Base-by-base conservation (phyloP, 495 filamentous ascomycete genomes). In the Xylaria intraflava region DNA sequence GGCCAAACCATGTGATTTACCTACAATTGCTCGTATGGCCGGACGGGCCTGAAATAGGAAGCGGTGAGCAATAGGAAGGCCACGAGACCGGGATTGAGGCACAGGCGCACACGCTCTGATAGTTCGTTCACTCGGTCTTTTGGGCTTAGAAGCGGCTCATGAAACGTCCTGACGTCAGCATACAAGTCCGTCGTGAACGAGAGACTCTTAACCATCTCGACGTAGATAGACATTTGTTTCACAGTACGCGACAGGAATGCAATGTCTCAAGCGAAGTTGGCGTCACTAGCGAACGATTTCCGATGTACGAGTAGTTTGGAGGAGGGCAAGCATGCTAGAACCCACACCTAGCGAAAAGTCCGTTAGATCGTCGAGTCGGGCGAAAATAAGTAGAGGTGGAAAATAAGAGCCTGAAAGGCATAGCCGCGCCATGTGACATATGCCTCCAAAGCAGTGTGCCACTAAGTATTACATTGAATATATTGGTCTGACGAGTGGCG, bases 71-170 rank as follows among this genome's bases (percentile, higher is more conserved):
- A 24, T 16, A 20, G 31, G 19, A 33, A 35, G 23, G 24, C 31
- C 51, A 46, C 33, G 43, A 27, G 51, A 52, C 29, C 14, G 30
- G 11, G 16, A 30, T 24, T n/a, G 26, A 30, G 12, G 20, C 14
- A 9, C n/a, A n/a, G n/a, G n/a, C n/a, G n/a, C n/a, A n/a, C n/a
- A n/a, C n/a, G n/a, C n/a, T n/a, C n/a, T n/a, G n/a, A n/a, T n/a
- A n/a, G n/a, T n/a, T n/a, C n/a, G n/a, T 17, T 19, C n/a, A 3
- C 35, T 35, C 14, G 31, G 31, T 35, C 12, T 12, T 3, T 35
- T 5, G 31, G 31, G n/a, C 35, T 3, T 38, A 3, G 16, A 38
- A 38, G 41, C 50, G 50, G 49, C 50, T 53, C 30, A 23, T 53
- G 51, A 27, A 29, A 46, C 51, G 11, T 30, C n/a, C 23, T 17